Conservation (phyloP, 2,329 filamentous ascomycete species). For the Cladosporium halotolerans region DNA sequence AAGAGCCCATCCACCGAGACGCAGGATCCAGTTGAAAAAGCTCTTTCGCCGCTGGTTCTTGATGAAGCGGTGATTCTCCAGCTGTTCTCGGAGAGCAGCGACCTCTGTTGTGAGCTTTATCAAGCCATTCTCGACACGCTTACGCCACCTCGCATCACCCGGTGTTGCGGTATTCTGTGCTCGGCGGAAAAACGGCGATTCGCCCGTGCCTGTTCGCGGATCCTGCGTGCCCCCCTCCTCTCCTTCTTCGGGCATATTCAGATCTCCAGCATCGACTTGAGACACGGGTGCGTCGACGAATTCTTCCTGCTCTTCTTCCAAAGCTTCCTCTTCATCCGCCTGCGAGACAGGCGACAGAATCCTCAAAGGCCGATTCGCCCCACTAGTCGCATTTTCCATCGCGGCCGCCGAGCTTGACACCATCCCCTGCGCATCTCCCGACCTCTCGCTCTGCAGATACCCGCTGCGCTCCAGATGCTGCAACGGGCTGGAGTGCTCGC, state of each 20-base stretch:
- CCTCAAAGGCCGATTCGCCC: conserved; percentile 31
- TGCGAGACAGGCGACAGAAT: conserved; percentile 83
- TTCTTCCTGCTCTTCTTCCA: conserved; percentile 36
- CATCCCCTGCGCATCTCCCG: conserved; percentile 19
- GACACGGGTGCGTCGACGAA: conserved; percentile 46
- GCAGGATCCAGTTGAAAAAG: conserved; percentile 63
- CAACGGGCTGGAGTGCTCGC: conserved; percentile 25
- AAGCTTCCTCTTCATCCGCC: conserved; percentile 36
- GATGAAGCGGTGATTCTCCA: conserved; percentile 69
- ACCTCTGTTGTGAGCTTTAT: conserved; percentile 89
- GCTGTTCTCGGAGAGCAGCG: conserved; percentile 84
- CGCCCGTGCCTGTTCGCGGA: not conserved
- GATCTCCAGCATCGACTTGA: conserved; percentile 35
- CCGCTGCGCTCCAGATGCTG: conserved; percentile 30
- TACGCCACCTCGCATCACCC: conserved; percentile 61
- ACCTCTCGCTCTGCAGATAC: conserved; percentile 24
- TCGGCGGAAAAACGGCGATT: not conserved
- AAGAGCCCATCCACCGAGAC: conserved; percentile 61
- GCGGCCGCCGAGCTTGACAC: conserved; percentile 25
- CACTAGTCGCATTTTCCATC: conserved; percentile 16
- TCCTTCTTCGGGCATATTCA: conserved; percentile 7
- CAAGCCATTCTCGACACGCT: conserved; percentile 75
- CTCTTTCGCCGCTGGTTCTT: conserved; percentile 59
- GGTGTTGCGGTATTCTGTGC: not conserved
- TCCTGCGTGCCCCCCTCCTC: not conserved